Conservation (phyloP, 1,139 yeast species). For the Hansenula anomala region DNA sequence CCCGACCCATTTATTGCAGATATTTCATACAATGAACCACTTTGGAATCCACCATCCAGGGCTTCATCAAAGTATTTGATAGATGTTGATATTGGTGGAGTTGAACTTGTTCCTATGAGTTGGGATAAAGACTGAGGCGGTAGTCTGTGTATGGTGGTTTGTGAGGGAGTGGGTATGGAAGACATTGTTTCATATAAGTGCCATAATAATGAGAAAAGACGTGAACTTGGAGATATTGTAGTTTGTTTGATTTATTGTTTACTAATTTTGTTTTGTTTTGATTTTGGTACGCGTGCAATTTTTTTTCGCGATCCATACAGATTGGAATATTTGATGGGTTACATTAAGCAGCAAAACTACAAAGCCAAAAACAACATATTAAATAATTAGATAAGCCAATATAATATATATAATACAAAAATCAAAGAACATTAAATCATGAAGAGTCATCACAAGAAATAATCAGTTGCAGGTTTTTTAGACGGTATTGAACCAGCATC, state of each 20-base stretch:
- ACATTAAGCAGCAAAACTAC: no score
- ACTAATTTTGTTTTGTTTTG: no score
- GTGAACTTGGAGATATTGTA: no score
- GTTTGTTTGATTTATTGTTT: no score
- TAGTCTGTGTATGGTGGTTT: slow-evolving; percentile 10
- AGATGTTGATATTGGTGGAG: slow-evolving; percentile 13
- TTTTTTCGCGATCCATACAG: no score
- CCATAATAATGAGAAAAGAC: background rate
- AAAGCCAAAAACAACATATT: no score
- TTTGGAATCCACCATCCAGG: slow-evolving; percentile 18
- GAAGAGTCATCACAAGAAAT: slow-evolving; percentile 45
- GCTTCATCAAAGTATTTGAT: slow-evolving; percentile 12
- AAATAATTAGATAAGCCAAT: no score
- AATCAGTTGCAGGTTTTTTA: slow-evolving; percentile 74
- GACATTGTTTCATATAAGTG: background rate
- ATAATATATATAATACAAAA: no score
- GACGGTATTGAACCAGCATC: slow-evolving; percentile 57
- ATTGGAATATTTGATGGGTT: no score
- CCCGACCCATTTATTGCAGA: slow-evolving; percentile 18
- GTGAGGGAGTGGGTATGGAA: background rate
- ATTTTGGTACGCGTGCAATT: no score
- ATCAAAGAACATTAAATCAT: no score
- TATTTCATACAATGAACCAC: slow-evolving; percentile 19
- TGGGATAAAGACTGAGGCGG: slow-evolving; percentile 15
- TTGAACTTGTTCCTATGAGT: slow-evolving; percentile 9